phyloP scores from a whole-genome alignment of 371 early-diverging fungal genomes.

The Dinochytrium kinnereticum region DNA sequence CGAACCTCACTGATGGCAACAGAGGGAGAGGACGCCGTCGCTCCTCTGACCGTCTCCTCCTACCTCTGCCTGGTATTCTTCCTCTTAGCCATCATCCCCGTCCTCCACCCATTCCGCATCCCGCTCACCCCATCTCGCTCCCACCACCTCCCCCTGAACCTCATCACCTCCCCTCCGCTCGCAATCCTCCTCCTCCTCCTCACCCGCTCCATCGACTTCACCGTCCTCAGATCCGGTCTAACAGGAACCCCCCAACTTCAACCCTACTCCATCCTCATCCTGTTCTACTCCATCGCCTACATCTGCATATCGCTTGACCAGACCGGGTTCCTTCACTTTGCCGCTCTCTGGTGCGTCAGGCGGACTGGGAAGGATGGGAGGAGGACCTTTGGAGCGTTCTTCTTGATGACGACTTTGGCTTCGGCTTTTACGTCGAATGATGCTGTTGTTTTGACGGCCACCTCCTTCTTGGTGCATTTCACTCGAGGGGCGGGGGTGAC shows the following conservation, averaged over 20 bases:
- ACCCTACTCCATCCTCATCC: constrained; percentile 77
- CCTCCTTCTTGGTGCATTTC: constrained; percentile 77
- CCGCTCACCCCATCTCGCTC: background rate
- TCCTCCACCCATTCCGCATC: background rate
- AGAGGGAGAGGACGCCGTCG: too few species aligned
- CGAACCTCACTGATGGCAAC: too few species aligned
- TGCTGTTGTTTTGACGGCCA: constrained; percentile 75
- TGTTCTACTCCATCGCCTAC: constrained; percentile 78
- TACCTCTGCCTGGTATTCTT: background rate
- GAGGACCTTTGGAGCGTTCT: constrained; percentile 75
- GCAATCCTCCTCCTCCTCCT: constrained; percentile 68
- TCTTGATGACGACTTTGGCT: constrained; percentile 71
- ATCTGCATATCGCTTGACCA: constrained; percentile 83
- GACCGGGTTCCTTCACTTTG: constrained; percentile 74
- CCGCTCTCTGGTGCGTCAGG: constrained; percentile 69
- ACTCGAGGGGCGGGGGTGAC: constrained; percentile 65
- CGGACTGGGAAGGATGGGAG: constrained; percentile 61
- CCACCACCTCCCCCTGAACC: constrained; percentile 50
- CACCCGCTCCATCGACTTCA: constrained; percentile 55
- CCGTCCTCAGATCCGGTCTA: constrained; percentile 64
- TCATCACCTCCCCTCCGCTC: constrained; percentile 71
- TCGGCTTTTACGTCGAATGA: constrained; percentile 81
- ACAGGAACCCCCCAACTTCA: constrained; percentile 65
- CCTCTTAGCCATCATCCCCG: constrained; percentile 8
- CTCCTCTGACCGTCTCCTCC: background rate